These are phyloP conservation scores for Phaeomoniella chlamydospora DNA, from an alignment of 2,329 filamentous ascomycete species.

Conservation along the genomic window DNA sequence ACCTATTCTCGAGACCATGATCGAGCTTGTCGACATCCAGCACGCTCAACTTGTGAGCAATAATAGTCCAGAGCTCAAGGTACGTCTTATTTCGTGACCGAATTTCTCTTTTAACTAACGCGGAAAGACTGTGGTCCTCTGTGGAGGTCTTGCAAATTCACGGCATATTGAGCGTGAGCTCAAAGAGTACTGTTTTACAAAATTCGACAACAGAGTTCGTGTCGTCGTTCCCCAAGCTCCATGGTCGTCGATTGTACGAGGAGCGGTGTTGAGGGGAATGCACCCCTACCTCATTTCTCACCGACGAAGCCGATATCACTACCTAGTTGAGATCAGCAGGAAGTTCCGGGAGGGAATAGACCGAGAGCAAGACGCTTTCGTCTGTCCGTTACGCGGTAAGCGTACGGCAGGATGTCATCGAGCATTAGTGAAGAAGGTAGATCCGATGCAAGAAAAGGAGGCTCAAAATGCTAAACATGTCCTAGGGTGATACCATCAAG, in stretches of 20 bases:
- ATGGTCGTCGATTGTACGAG: constrained; percentile 8
- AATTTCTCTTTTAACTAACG: too few species aligned
- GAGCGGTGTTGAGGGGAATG: constrained; percentile 6
- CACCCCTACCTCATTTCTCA: constrained; percentile 1
- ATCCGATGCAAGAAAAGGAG: too few species aligned
- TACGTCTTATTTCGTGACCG: too few species aligned
- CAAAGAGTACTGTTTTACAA: constrained; percentile 5
- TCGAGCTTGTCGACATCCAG: too few species aligned
- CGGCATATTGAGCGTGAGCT: too few species aligned
- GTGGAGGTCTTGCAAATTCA: too few species aligned
- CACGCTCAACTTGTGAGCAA: too few species aligned
- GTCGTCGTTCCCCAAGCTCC: constrained; percentile 5
- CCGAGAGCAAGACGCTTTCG: constrained; percentile 4
- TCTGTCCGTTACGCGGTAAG: constrained; percentile 2
- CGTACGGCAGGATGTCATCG: not conserved
- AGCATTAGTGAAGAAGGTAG: not conserved
- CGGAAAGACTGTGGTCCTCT: too few species aligned
- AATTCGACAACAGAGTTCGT: constrained; percentile 2
- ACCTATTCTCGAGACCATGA: too few species aligned
- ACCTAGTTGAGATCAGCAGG: constrained; percentile 5
- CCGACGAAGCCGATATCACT: constrained; percentile 4
- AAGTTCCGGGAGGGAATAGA: constrained; percentile 5
- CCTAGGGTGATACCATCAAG: too few species aligned
- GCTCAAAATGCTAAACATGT: too few species aligned
- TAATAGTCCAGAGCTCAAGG: too few species aligned